Percentiles rank a stretch among this genome's conserved stretches.
phyloP scores from a whole-genome alignment of 805 yeast species.

The Candida rishiriensis region DNA sequence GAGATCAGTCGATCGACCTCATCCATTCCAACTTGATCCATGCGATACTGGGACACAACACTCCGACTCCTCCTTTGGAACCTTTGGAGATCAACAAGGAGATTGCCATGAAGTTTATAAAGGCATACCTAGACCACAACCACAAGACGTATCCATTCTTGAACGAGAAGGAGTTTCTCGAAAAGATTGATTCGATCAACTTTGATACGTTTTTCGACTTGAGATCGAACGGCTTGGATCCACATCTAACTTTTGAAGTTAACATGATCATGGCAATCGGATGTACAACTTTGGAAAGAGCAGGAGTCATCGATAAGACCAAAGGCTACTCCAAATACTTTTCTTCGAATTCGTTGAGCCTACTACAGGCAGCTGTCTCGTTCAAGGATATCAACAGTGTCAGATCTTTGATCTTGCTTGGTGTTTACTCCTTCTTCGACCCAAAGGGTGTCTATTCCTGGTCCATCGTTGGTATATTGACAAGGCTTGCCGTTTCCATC shows the following conservation, averaged over 20 bases:
- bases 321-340: constrained; percentile 37
- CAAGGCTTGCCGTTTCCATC: constrained; percentile 39
- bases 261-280: constrained; percentile 54
- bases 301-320: constrained; percentile 33
- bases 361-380: constrained; percentile 34
- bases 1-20: constrained; percentile 6
- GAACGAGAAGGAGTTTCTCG: constrained; percentile 34
- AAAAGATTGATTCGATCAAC: constrained; percentile 24
- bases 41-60: constrained; percentile 24
- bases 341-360: constrained; percentile 37
- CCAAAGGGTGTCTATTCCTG: constrained; percentile 46
- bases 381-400: constrained; percentile 38
- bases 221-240: constrained; percentile 16
- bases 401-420: constrained; percentile 38
- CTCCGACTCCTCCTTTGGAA: constrained; percentile 27
- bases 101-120: constrained; percentile 33
- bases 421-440: constrained; percentile 48
- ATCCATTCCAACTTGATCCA: constrained; percentile 12
- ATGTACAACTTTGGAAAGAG: constrained; percentile 43
- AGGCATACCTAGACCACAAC: constrained; percentile 42
- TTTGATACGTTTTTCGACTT: constrained; percentile 14
- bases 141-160: constrained; percentile 42
- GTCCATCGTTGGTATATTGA: constrained; percentile 46
- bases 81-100: constrained; percentile 14
- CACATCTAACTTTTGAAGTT: constrained; percentile 38